Evolutionary conservation across 2,329 filamentous ascomycete genomes (phyloP).

Genomic region (Cladosporium sphaerospermum): DNA sequence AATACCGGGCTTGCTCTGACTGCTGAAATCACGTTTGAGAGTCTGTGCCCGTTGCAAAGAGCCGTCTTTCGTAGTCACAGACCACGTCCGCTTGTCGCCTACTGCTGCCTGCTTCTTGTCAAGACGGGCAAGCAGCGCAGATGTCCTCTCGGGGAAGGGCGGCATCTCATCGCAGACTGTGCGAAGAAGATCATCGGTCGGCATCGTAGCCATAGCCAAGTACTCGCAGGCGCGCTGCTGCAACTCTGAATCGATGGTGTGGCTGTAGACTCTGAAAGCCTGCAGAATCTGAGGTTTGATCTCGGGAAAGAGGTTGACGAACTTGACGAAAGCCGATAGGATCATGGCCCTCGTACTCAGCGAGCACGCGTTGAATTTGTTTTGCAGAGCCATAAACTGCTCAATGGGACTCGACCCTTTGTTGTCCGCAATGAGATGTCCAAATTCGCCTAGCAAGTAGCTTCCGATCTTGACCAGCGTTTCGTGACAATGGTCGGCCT

Average conservation of each 20-base stretch:
- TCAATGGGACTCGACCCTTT: slow-evolving; percentile 92
- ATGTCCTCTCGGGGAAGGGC: slow-evolving; percentile 90
- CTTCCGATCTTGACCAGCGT: slow-evolving; percentile 96
- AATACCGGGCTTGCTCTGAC: slow-evolving; percentile 34
- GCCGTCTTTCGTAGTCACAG: slow-evolving; percentile 84
- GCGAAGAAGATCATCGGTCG: slow-evolving; percentile 82
- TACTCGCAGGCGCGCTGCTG: slow-evolving; percentile 97
- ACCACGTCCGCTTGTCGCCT: slow-evolving; percentile 94
- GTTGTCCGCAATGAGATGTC: slow-evolving; percentile 90
- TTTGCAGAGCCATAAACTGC: slow-evolving; percentile 87
- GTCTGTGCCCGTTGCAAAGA: slow-evolving; percentile 69
- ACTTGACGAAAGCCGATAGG: slow-evolving; percentile 92
- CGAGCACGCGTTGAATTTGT: slow-evolving; percentile 82
- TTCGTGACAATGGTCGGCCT: slow-evolving; percentile 89
- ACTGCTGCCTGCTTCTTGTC: slow-evolving; percentile 86
- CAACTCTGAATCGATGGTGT: slow-evolving; percentile 88
- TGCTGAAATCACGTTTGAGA: slow-evolving; percentile 78
- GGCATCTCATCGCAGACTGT: slow-evolving; percentile 99
- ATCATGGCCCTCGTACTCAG: slow-evolving; percentile 89
- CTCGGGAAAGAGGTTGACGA: slow-evolving; percentile 95
- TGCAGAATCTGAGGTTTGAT: slow-evolving; percentile 92
- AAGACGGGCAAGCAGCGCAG: slow-evolving; percentile 80
- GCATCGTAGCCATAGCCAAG: slow-evolving; percentile 73
- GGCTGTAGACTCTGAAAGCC: slow-evolving; percentile 86
- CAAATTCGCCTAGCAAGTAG: slow-evolving; percentile 94